Base-by-base conservation (phyloP, 257 asterid species). In the Mitragyna speciosa region DNA sequence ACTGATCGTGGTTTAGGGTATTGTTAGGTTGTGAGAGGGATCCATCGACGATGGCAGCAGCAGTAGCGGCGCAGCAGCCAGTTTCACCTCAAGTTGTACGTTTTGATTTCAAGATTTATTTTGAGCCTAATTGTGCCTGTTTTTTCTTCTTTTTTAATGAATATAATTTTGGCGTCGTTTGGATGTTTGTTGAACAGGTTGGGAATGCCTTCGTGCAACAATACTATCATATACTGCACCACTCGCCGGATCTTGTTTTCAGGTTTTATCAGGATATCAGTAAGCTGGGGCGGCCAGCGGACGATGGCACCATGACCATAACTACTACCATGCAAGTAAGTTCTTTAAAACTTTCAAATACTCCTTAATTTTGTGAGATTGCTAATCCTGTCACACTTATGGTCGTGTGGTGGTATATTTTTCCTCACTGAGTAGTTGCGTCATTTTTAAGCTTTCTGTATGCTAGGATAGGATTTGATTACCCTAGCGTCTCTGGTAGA, bases 151-250 rank as follows among this genome's bases (percentile, higher is more conserved):
- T 11, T 28, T 28, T 26, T 63, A 17, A 7, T 26, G 68, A 28
- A 63, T 63, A 63, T 63, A 63, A 63, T 63, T 26, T 26, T 71
- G 12, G 30, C 56, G n/a, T 41, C 10, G 3, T 30, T 45, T 6
- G 31, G 22, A 15, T 65, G 66, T 17, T 58, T 72, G 43, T 67
- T 36, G 63, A 51, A 24, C 81, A 95, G 99, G 97, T 95, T 45
- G 99, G 97, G 36, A 89, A 93, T 68, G 98, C 97, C 2, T 95
- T 95, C 64, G 98, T 88, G 78, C 90, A 90, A 85, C 98, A 95
- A 88, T 95, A 95, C 78, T 95, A 95, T 82, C 92, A 89, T 65
- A 88, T 93, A 82, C 90, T 95, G 88, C 94, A 88, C 77, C 92
- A 87, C 74, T 92, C 97, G 16, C 99, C 99, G 0, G 94, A 78